A percentile compares a stretch with the other conserved stretches of the same genome.
Conservation (phyloP, 192 early-diverging fungal species). For the Coemansia sp. region DNA sequence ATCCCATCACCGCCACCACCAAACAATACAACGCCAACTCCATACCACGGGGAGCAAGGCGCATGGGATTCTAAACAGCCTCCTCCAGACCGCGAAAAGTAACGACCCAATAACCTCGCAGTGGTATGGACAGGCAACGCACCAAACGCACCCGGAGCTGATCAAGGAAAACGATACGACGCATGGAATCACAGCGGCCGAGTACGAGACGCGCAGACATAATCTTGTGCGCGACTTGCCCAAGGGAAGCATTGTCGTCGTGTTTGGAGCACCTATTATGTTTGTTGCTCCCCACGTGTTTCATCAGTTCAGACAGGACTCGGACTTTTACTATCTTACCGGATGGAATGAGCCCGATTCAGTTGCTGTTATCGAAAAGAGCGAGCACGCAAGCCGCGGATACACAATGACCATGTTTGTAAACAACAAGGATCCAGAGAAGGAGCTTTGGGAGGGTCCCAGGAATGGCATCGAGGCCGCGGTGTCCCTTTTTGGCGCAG, state of each 20-base stretch:
- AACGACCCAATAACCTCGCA: slow-evolving; percentile 44
- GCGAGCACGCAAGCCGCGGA: slow-evolving; percentile 40
- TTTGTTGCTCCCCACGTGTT: slow-evolving; percentile 92
- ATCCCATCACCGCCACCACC: too few species aligned
- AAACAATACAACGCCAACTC: neutral
- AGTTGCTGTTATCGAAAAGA: slow-evolving; percentile 66
- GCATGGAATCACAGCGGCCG: slow-evolving; percentile 70
- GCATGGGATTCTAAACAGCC: slow-evolving; percentile 27
- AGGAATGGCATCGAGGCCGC: slow-evolving; percentile 79
- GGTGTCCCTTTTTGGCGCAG: slow-evolving; percentile 75
- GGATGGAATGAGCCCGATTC: slow-evolving; percentile 94
- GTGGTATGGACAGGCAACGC: slow-evolving; percentile 77
- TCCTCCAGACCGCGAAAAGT: slow-evolving; percentile 43
- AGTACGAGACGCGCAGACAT: slow-evolving; percentile 76
- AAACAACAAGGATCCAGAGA: slow-evolving; percentile 66
- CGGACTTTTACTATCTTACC: slow-evolving; percentile 85
- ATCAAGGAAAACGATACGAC: slow-evolving; percentile 76
- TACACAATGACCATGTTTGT: slow-evolving; percentile 89
- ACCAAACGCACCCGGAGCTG: slow-evolving; percentile 80
- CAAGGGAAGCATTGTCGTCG: slow-evolving; percentile 65
- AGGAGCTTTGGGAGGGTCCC: slow-evolving; percentile 93
- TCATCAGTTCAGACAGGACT: slow-evolving; percentile 91
- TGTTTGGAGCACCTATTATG: slow-evolving; percentile 71
- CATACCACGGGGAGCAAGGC: slow-evolving; percentile 4
- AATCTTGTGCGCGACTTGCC: slow-evolving; percentile 63